Percentiles rank a stretch among this genome's conserved stretches.
These are phyloP conservation scores for Barnettozyma californica DNA, from an alignment of 805 yeast species.

Conservation along the genomic window DNA sequence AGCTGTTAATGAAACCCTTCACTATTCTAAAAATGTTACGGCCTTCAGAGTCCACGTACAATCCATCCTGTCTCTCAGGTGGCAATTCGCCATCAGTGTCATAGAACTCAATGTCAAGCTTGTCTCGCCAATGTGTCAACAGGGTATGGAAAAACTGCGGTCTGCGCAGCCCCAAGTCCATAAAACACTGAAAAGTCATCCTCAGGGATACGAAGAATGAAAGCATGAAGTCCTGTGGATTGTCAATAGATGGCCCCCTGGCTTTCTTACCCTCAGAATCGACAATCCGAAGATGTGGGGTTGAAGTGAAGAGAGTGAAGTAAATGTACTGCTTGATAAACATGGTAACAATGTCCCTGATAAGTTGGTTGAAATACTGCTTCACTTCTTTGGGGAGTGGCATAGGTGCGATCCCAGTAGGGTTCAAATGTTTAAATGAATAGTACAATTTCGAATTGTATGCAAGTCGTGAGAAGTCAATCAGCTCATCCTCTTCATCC, in stretches of 20 bases:
- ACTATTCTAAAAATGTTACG: neutral
- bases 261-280: neutral
- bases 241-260: neutral
- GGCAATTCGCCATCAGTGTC: neutral
- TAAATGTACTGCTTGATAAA: neutral
- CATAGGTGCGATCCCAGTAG: neutral
- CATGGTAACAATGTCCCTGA: neutral
- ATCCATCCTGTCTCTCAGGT: neutral
- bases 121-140: neutral
- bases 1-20: neutral
- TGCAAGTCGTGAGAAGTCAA: conserved; percentile 1
- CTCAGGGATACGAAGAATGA: neutral
- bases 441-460: neutral
- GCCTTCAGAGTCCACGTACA: neutral
- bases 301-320: neutral
- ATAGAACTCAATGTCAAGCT: conserved; percentile 1
- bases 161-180: neutral
- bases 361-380: neutral
- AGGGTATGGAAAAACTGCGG: neutral
- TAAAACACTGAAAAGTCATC: neutral
- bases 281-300: neutral
- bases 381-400: neutral
- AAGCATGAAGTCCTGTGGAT: neutral
- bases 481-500: neutral
- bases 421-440: neutral